Base-by-base conservation (phyloP, 2,329 filamentous ascomycete species). In the Pochonia chlamydosporia region DNA sequence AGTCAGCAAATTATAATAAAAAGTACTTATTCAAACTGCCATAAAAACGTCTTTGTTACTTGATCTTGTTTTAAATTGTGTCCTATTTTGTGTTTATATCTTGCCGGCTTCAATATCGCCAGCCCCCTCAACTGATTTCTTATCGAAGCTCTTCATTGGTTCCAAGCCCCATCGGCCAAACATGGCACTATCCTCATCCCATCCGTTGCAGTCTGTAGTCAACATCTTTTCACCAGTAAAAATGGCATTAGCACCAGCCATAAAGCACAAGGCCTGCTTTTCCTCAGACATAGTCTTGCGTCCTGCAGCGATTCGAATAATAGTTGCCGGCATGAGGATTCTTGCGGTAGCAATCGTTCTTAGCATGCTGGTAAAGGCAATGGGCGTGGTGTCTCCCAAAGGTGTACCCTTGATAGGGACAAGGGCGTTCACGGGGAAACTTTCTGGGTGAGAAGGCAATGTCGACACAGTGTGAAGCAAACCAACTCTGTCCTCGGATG, bases 171-270 rank as follows among this genome's bases (percentile, higher is more conserved):
- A 95, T 44, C 81, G 78, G 2, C 83, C 79, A 69, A 96, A 95
- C 82, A 95, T 88, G 36, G 72, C 82, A 52, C 80, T 83, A 60
- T 96, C 90, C 67, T 95, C 87, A 52, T 93, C 89, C 87, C 88
- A 96, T 25, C 89, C 88, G 56, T 89, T 91, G 63, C 89, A 95
- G 48, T 90, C 87, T 0, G 90, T 96, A 4, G 90, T 96, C 68
- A 95, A 66, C 90, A 96, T 95, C 76, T 92, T 95, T 72, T 96
- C 90, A 8, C 90, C 90, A 0, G 90, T 96, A 63, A 96, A 96
- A 28, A 96, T 85, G n/a, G 90, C 90, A 59, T 96, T 96, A 1
- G 90, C 90, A 13, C 90, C 90, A 0, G 89, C 89, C 79, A 88
- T 84, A 70, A 95, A 96, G 67, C 89, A 95, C 54, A 92, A 64